Percentiles rank a stretch among this genome's conserved stretches.
These are phyloP conservation scores for Boletus reticuloceps DNA, from an alignment of 768 basidiomycete species.

Conservation along the genomic window DNA sequence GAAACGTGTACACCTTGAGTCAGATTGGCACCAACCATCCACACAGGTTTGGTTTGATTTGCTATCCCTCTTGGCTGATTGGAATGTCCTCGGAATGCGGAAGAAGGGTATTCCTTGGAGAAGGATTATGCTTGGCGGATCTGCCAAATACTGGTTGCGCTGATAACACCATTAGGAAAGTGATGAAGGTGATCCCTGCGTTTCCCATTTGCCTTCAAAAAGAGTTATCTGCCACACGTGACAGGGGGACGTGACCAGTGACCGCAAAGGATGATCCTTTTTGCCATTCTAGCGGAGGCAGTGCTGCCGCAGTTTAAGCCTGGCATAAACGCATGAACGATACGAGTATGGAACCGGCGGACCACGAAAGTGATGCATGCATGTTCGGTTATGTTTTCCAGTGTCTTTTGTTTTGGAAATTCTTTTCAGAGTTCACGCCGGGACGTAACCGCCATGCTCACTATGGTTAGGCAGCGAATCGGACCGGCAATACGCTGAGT, in stretches of 20 bases:
- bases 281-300: slow-evolving; percentile 19
- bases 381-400: slow-evolving; percentile 2
- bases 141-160: slow-evolving; percentile 7
- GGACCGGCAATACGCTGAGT: slow-evolving; percentile 4
- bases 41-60: not conserved
- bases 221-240: slow-evolving; percentile 11
- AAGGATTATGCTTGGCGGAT: slow-evolving; percentile 4
- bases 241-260: slow-evolving; percentile 12
- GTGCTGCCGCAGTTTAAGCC: slow-evolving; percentile 9
- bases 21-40: slow-evolving; percentile 2
- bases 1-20: slow-evolving; percentile 15
- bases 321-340: not conserved
- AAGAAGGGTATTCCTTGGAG: not conserved
- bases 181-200: slow-evolving; percentile 5
- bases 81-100: slow-evolving; percentile 17
- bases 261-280: slow-evolving; percentile 13
- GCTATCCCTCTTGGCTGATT: not conserved
- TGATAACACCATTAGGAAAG: slow-evolving; percentile 23
- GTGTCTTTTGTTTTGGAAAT: not conserved
- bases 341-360: not conserved
- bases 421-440: slow-evolving; percentile 2
- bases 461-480: slow-evolving; percentile 1
- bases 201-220: slow-evolving; percentile 19
- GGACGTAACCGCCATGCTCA: slow-evolving; percentile 5
- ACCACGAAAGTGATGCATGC: not conserved